Conservation (phyloP, 2,329 filamentous ascomycete genomes). For the Orbilia brochopaga region DNA sequence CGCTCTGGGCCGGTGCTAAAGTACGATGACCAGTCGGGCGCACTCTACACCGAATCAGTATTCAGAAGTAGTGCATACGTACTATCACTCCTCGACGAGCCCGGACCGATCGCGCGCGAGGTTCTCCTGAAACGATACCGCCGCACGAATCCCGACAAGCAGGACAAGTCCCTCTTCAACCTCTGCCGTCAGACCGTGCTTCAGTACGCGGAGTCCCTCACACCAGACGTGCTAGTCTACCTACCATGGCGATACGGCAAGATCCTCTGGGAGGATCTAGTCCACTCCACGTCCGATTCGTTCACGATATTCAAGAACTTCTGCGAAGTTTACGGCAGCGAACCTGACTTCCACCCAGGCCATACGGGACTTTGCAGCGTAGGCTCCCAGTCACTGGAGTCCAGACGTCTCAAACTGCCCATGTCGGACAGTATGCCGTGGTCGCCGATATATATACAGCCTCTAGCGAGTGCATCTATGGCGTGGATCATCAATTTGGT, state of each 20-base stretch:
- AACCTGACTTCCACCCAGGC: slow-evolving; percentile 44
- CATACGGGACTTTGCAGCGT: slow-evolving; percentile 27
- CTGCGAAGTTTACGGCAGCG: slow-evolving; percentile 40
- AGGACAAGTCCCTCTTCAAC: slow-evolving; percentile 39
- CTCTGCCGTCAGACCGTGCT: slow-evolving; percentile 34
- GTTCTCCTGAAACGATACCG: slow-evolving; percentile 27
- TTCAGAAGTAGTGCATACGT: slow-evolving; percentile 17
- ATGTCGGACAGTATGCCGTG: slow-evolving; percentile 27
- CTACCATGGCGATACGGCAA: slow-evolving; percentile 41
- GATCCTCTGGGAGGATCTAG: slow-evolving; percentile 42
- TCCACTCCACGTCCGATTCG: slow-evolving; percentile 34
- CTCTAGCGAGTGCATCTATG: slow-evolving; percentile 15
- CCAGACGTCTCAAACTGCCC: slow-evolving; percentile 29
- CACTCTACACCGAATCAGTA: slow-evolving; percentile 36
- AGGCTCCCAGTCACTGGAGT: slow-evolving; percentile 1
- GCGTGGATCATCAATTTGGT: slow-evolving; percentile 38
- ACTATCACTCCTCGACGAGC: slow-evolving; percentile 30
- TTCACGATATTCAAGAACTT: slow-evolving; percentile 46
- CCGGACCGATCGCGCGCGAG: slow-evolving; percentile 11
- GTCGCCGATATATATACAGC: slow-evolving; percentile 33
- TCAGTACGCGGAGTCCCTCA: slow-evolving; percentile 40
- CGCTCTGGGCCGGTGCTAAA: slow-evolving; percentile 34
- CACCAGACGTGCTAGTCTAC: slow-evolving; percentile 28
- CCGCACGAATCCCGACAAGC: slow-evolving; percentile 32
- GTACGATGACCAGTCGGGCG: slow-evolving; percentile 46